Conservation (phyloP, 2,329 filamentous ascomycete genomes). For the Teratosphaeriaceae sp. region DNA sequence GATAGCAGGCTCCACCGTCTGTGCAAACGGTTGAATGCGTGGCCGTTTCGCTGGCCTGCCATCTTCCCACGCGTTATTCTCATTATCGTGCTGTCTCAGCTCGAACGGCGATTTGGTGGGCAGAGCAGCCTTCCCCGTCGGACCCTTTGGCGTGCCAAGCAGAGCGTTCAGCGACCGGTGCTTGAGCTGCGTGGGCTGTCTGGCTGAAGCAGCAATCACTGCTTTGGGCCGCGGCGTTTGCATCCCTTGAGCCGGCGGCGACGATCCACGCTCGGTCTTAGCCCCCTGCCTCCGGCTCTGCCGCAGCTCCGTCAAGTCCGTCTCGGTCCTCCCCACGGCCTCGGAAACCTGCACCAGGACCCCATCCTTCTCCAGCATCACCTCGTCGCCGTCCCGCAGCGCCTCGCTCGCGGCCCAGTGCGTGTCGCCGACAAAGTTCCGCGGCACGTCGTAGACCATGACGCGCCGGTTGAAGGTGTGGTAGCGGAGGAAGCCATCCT, state of each 20-base stretch:
- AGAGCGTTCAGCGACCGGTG: slow-evolving; percentile 57
- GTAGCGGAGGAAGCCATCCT: slow-evolving; percentile 81
- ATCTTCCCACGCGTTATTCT: slow-evolving; percentile 27
- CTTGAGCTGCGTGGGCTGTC: slow-evolving; percentile 35
- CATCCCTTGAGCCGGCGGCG: slow-evolving; percentile 16
- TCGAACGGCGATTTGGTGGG: slow-evolving; percentile 61
- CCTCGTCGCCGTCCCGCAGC: slow-evolving; percentile 75
- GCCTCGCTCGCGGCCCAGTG: slow-evolving; percentile 67
- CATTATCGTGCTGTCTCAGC: slow-evolving; percentile 35
- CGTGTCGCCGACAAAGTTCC: slow-evolving; percentile 76
- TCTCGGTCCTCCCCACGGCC: slow-evolving; percentile 62
- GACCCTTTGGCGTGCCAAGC: slow-evolving; percentile 58
- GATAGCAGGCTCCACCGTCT: background rate
- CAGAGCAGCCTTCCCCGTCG: slow-evolving; percentile 54
- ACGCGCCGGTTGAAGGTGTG: slow-evolving; percentile 87
- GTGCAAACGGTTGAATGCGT: slow-evolving; percentile 20
- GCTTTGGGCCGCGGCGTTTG: slow-evolving; percentile 10
- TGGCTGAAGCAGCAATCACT: slow-evolving; percentile 9
- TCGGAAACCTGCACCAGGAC: slow-evolving; percentile 78
- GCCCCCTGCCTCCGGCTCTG: slow-evolving; percentile 56
- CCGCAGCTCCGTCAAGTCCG: slow-evolving; percentile 69
- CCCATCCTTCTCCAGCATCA: slow-evolving; percentile 67
- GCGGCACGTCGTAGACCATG: slow-evolving; percentile 80
- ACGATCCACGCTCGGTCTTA: slow-evolving; percentile 13
- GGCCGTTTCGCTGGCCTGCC: slow-evolving; percentile 35